Percentiles rank a stretch among this genome's conserved stretches.
phyloP scores from a whole-genome alignment of 176 grass and related monocot species.

The Rhynchospora pubera region DNA sequence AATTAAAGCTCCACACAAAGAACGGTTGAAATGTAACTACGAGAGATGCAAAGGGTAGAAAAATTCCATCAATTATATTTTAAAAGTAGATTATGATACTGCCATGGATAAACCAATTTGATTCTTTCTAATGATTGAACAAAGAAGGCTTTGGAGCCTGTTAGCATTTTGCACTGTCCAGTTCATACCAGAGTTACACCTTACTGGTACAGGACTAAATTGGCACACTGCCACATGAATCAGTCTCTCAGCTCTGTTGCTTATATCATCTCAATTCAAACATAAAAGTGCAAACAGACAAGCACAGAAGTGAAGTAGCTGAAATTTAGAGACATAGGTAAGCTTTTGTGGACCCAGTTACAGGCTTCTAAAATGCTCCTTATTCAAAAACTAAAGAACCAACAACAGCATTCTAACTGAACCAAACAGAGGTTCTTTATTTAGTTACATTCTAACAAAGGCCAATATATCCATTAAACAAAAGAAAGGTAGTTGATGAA shows the following conservation, averaged over 20 bases:
- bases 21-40: background rate
- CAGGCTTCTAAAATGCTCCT: background rate
- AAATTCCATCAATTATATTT: background rate
- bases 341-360: background rate
- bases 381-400: conserved; percentile 1
- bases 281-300: background rate
- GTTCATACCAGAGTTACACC: background rate
- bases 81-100: too few relatives aligned
- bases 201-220: background rate
- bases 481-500: conserved; percentile 64
- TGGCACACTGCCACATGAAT: background rate
- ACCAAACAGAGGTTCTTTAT: background rate
- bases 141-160: background rate
- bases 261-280: background rate
- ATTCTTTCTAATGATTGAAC: background rate
- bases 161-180: background rate
- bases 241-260: background rate
- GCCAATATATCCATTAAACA: background rate
- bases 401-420: background rate
- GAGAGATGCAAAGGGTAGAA: background rate
- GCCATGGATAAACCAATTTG: background rate
- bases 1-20: background rate
- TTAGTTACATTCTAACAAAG: background rate
- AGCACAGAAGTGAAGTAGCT: background rate
- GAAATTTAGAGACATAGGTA: background rate